Base-by-base conservation (phyloP, 2,329 filamentous ascomycete species). In the Epichloe baconii region DNA sequence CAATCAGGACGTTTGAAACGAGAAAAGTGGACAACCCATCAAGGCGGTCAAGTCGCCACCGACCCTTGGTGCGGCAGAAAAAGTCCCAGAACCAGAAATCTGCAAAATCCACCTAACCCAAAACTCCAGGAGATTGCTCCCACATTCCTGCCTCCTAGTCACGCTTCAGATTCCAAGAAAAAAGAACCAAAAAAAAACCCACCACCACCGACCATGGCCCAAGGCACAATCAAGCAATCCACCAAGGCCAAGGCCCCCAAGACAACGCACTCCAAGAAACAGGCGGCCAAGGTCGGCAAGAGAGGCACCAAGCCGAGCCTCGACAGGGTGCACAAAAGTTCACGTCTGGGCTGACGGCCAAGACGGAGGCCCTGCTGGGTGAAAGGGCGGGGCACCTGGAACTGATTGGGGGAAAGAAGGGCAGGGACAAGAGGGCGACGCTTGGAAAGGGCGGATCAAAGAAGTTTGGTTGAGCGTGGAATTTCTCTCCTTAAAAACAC, bases 311-410 rank as follows among this genome's bases (percentile, higher is more conserved):
- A 71, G 63, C 57, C 64, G 36, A 69, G 66, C 58, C 68, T 74
- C 57, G 75, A 78, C 66, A 78, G 76, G 68, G 58, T 72, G 57
- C 72, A 73, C 66, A 73, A 71, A 78, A 79, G 64, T 76, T 75
- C 61, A 72, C 75, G 12, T 71, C 74, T 3, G 77, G 77, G 45
- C 68, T 82, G 61, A 71, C 69, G 43, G 69, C 68, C 52, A 70
- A 71, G 67, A 82, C 78, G 35, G 78, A 82, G 69, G 68, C 71
- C 55, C 67, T 81, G 60, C 70, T 82, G 41, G 77, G 77, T 53
- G 76, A 80, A 68, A 68, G 78, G 8, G 78, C 76, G 5, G 77
- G 78, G 0, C 78, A 82, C 53, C 64, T 82, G 23, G 78, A 82
- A 68, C 61, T 81, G 55, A 78, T 81, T 54, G 78, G 76, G 64